A percentile compares a stretch with the other conserved stretches of the same genome.
These are phyloP conservation scores for Halenospora varia DNA, from an alignment of 495 filamentous ascomycete species.

Conservation along the genomic window DNA sequence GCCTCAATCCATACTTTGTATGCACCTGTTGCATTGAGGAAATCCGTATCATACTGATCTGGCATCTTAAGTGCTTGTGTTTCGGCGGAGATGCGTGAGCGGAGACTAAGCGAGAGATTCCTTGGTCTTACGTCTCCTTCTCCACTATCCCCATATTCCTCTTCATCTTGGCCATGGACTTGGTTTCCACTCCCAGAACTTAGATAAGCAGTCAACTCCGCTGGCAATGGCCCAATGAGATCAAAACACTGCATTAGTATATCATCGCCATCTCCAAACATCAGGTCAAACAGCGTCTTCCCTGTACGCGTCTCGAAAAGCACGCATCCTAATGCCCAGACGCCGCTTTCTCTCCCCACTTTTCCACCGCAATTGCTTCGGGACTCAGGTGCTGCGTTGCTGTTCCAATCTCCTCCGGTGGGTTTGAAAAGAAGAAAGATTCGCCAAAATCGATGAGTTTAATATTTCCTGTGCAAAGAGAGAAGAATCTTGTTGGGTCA, in stretches of 20 bases:
- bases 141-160: not conserved
- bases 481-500: not conserved
- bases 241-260: not conserved
- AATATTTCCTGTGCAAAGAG: not conserved
- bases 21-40: not conserved
- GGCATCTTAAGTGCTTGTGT: not conserved
- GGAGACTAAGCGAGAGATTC: not conserved
- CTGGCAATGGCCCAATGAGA: not conserved
- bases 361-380: not conserved
- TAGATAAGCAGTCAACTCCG: not conserved
- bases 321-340: not conserved
- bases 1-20: not conserved
- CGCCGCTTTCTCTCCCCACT: not conserved
- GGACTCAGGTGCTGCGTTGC: not conserved
- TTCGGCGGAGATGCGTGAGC: not conserved
- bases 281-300: not conserved
- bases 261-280: not conserved
- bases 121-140: not conserved
- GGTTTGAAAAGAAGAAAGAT: not conserved
- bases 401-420: not conserved
- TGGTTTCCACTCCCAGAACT: no score
- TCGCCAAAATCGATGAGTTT: not conserved
- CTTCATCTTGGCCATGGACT: not conserved
- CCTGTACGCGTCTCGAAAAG: not conserved
- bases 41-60: not conserved